Percentiles rank a stretch among this genome's conserved stretches.
Conservation (phyloP, 2,329 filamentous ascomycete genomes). For the Penicillium sp. region DNA sequence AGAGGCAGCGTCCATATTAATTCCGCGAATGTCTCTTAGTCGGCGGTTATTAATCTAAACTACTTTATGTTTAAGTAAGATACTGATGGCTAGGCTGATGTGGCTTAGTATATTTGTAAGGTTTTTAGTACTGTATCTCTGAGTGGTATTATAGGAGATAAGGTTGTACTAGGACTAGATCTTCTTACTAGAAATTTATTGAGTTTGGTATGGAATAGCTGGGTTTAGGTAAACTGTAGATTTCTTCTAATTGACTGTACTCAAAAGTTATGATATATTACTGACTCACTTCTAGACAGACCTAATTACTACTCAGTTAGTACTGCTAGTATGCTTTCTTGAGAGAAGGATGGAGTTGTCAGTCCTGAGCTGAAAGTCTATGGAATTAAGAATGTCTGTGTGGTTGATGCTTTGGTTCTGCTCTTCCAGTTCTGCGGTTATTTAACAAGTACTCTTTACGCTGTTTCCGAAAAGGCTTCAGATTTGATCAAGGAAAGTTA, state of each 20-base stretch:
- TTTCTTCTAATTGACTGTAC: too few relatives aligned
- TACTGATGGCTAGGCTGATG: constrained; percentile 22
- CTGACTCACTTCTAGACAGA: too few relatives aligned
- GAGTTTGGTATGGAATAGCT: constrained; percentile 27
- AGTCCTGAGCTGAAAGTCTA: constrained; percentile 34
- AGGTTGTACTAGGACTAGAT: constrained; percentile 26
- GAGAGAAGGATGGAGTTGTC: constrained; percentile 39
- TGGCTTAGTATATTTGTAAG: constrained; percentile 29
- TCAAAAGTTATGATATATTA: too few relatives aligned
- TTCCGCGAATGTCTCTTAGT: constrained; percentile 20
- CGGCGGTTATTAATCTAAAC: constrained; percentile 32
- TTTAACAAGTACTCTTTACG: constrained; percentile 36
- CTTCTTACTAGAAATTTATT: constrained; percentile 25
- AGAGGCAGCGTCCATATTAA: constrained; percentile 32
- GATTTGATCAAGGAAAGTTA: constrained; percentile 35
- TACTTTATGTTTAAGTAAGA: constrained; percentile 34
- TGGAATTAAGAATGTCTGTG: constrained; percentile 39
- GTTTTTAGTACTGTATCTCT: constrained; percentile 26
- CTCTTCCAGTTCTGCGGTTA: constrained; percentile 37
- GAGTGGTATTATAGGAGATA: constrained; percentile 24
- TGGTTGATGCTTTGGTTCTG: constrained; percentile 39
- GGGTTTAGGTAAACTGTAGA: constrained; percentile 32
- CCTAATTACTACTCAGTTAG: constrained; percentile 39
- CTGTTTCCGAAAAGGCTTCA: constrained; percentile 35
- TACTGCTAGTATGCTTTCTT: constrained; percentile 40